A percentile compares a stretch with the other conserved stretches of the same genome.
phyloP scores from a whole-genome alignment of 768 basidiomycete species.

The Daedaleopsis nitida region DNA sequence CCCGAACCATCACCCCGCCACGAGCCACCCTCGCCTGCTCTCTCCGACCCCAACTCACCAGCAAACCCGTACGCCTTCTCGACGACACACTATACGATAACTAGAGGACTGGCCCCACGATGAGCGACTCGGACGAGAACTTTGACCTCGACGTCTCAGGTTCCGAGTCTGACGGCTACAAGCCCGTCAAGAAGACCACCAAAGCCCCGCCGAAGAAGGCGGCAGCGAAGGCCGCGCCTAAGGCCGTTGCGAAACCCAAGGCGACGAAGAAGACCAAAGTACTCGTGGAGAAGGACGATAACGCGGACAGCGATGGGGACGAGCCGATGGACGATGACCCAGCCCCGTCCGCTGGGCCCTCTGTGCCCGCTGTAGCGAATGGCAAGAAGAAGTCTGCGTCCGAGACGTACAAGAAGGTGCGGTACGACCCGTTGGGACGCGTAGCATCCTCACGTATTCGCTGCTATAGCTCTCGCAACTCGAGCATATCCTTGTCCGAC shows the following conservation, averaged over 20 bases:
- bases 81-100: neutral
- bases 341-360: constrained; percentile 38
- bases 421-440: constrained; percentile 16
- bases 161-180: constrained; percentile 68
- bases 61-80: neutral
- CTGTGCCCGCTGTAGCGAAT: constrained; percentile 31
- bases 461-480: constrained; percentile 80
- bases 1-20: constrained; percentile 16
- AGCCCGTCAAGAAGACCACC: constrained; percentile 53
- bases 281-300: constrained; percentile 63
- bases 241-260: constrained; percentile 52
- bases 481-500: constrained; percentile 91
- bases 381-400: constrained; percentile 86
- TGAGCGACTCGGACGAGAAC: constrained; percentile 80
- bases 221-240: constrained; percentile 48
- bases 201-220: constrained; percentile 34
- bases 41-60: neutral
- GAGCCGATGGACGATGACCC: constrained; percentile 42
- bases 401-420: constrained; percentile 88
- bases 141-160: constrained; percentile 59
- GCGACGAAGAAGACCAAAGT: constrained; percentile 68
- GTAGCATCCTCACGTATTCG: constrained; percentile 6
- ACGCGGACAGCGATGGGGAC: constrained; percentile 56
- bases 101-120: constrained; percentile 28
- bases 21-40: constrained; percentile 16